phyloP scores from a whole-genome alignment of 139 green algal species.

The Deuterostichococcus epilithicus region DNA sequence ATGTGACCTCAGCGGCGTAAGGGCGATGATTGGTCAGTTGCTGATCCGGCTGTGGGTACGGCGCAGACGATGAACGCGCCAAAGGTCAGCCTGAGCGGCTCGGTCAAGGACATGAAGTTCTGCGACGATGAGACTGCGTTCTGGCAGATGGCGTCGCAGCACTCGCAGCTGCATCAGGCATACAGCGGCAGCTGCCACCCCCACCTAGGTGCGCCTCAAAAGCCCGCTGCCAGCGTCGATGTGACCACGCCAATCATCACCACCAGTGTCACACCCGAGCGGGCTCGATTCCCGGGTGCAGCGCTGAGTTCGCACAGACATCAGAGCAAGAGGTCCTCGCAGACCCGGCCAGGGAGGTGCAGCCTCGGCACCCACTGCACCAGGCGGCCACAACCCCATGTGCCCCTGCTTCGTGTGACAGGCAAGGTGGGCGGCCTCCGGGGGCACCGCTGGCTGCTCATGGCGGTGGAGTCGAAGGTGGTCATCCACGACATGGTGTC shows the following conservation, averaged over 20 bases:
- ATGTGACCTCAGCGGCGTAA: no score
- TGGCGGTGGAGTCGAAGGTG: slow-evolving; percentile 61
- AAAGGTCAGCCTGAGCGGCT: slow-evolving; percentile 1
- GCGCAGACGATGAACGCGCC: slow-evolving; percentile 1
- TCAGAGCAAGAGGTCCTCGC: no score
- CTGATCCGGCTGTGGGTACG: no score
- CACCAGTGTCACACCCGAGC: no score
- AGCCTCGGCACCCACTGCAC: no score
- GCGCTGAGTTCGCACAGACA: no score
- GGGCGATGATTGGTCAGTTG: not conserved
- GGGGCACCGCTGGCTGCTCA: slow-evolving; percentile 47
- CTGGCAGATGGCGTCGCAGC: slow-evolving; percentile 49
- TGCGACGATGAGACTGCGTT: slow-evolving; percentile 46
- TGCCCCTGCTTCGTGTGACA: slow-evolving; percentile 8
- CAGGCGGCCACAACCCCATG: no score
- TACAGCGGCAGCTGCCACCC: slow-evolving; percentile 26
- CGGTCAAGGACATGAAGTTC: slow-evolving; percentile 47
- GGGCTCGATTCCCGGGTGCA: no score
- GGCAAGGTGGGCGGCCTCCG: slow-evolving; percentile 28
- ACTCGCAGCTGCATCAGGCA: slow-evolving; percentile 30
- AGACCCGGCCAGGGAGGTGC: no score
- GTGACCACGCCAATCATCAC: no score
- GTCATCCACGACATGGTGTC: slow-evolving; percentile 46
- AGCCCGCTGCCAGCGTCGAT: no score
- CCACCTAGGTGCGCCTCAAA: slow-evolving; percentile 20